These are phyloP conservation scores for Apiospora pterosperma DNA, from an alignment of 2,329 filamentous ascomycete species.

Conservation along the genomic window DNA sequence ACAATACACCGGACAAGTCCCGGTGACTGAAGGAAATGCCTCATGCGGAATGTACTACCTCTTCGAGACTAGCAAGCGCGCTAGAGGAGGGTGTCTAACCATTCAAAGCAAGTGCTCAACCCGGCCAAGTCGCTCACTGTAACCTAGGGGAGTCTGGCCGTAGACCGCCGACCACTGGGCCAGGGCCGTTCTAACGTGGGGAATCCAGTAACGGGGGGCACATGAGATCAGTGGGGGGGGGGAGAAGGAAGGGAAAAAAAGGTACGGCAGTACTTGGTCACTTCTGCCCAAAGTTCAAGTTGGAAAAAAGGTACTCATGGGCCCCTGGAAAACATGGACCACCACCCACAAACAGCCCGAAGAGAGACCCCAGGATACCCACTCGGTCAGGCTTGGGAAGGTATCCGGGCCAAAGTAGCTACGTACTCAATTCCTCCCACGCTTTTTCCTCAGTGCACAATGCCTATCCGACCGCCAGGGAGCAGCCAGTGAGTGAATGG, in stretches of 20 bases:
- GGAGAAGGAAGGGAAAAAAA: background rate
- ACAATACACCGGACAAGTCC: background rate
- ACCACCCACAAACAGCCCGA: slow-evolving; percentile 8
- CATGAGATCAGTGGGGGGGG: slow-evolving; percentile 4
- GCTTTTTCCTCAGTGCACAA: background rate
- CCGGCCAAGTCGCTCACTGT: background rate
- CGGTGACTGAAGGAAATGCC: background rate
- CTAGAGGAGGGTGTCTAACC: background rate
- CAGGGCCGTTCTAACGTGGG: slow-evolving; percentile 7
- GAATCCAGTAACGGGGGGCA: slow-evolving; percentile 3
- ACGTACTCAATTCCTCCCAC: background rate
- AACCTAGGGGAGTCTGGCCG: background rate
- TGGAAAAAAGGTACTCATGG: background rate
- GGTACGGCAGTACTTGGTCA: background rate
- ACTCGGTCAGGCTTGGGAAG: background rate
- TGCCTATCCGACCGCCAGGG: slow-evolving; percentile 4
- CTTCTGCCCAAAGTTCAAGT: background rate
- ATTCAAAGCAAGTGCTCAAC: background rate
- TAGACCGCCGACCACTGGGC: slow-evolving; percentile 3
- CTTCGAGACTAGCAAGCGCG: background rate
- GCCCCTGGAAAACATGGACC: slow-evolving; percentile 1
- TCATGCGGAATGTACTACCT: background rate
- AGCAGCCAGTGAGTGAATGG: background rate
- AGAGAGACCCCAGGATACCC: slow-evolving; percentile 4
- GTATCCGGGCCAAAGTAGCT: background rate